Conservation (phyloP, 2,329 filamentous ascomycete genomes). For the Emergomyces africanus region DNA sequence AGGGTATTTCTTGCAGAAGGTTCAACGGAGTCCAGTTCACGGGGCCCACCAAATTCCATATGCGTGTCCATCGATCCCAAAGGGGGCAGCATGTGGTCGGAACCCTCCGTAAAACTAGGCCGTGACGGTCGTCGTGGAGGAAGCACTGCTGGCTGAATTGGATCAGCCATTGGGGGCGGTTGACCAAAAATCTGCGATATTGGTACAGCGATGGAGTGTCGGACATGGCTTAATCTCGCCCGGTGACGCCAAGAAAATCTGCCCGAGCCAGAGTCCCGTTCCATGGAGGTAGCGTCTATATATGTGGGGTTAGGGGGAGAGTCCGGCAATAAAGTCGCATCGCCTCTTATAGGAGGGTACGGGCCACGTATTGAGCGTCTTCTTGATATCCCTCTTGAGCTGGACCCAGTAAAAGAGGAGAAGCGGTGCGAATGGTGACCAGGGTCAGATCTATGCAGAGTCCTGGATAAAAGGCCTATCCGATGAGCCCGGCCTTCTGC, state of each 20-base stretch:
- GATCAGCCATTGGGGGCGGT: slow-evolving; percentile 14
- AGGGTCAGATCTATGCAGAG: slow-evolving; percentile 23
- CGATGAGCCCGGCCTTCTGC: slow-evolving; percentile 34
- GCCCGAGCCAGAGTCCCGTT: slow-evolving; percentile 17
- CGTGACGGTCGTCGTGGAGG: slow-evolving; percentile 20
- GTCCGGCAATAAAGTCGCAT: slow-evolving; percentile 21
- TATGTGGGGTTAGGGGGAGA: slow-evolving; percentile 16
- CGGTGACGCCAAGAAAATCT: slow-evolving; percentile 28
- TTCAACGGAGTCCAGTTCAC: slow-evolving; percentile 32
- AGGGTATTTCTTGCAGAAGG: slow-evolving; percentile 20
- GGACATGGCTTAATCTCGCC: slow-evolving; percentile 29
- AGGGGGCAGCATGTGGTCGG: slow-evolving; percentile 23
- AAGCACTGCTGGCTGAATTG: slow-evolving; percentile 15
- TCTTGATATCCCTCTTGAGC: slow-evolving; percentile 27
- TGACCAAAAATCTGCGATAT: slow-evolving; percentile 34
- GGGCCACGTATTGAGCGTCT: slow-evolving; percentile 28
- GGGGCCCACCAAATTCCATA: slow-evolving; percentile 28
- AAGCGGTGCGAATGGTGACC: slow-evolving; percentile 22
- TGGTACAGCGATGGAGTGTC: slow-evolving; percentile 31
- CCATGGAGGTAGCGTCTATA: slow-evolving; percentile 15
- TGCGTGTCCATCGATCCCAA: slow-evolving; percentile 27
- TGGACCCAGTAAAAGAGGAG: slow-evolving; percentile 28
- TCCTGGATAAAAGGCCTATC: slow-evolving; percentile 28
- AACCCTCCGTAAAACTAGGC: slow-evolving; percentile 19
- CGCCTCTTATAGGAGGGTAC: slow-evolving; percentile 27